Conservation (phyloP, 2,329 filamentous ascomycete species). For the Neonectria faginata region DNA sequence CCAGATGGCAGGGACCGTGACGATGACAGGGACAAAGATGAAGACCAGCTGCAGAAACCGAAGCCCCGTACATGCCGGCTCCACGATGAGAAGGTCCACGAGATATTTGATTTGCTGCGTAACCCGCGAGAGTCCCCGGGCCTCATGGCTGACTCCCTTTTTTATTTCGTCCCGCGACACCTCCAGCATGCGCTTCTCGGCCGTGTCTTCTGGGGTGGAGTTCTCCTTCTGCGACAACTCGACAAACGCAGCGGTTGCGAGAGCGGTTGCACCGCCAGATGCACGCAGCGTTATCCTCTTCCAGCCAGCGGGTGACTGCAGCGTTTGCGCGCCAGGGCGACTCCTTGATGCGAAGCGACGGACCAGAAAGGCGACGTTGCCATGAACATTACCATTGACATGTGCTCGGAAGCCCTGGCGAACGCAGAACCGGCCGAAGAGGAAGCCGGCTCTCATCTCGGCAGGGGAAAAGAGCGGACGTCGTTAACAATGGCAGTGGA, state of each 20-base stretch:
- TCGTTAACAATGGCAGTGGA: constrained; percentile 20
- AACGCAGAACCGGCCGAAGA: constrained; percentile 58
- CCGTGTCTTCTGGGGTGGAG: constrained; percentile 67
- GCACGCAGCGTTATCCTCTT: constrained; percentile 52
- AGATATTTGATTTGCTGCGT: constrained; percentile 72
- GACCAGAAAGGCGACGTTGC: constrained; percentile 30
- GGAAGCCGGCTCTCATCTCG: constrained; percentile 61
- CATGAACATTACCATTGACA: constrained; percentile 32
- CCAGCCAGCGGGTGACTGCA: constrained; percentile 41
- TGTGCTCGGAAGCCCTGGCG: constrained; percentile 51
- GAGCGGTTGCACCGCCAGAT: constrained; percentile 54
- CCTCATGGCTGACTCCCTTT: constrained; percentile 73
- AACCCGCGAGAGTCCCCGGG: constrained; percentile 68
- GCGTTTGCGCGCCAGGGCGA: constrained; percentile 40
- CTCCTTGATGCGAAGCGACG: constrained; percentile 44
- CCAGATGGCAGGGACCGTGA: constrained; percentile 84
- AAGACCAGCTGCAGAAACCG: constrained; percentile 88
- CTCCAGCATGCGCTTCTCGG: constrained; percentile 88
- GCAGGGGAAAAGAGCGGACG: constrained; percentile 32
- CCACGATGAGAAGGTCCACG: constrained; percentile 79
- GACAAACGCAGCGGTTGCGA: constrained; percentile 69
- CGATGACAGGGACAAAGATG: constrained; percentile 92
- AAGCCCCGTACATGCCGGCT: constrained; percentile 87
- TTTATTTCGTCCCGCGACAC: constrained; percentile 81
- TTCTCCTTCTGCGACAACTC: constrained; percentile 68